These are phyloP conservation scores for Serendipita indica DNA, from an alignment of 768 basidiomycete genomes.

Conservation along the genomic window DNA sequence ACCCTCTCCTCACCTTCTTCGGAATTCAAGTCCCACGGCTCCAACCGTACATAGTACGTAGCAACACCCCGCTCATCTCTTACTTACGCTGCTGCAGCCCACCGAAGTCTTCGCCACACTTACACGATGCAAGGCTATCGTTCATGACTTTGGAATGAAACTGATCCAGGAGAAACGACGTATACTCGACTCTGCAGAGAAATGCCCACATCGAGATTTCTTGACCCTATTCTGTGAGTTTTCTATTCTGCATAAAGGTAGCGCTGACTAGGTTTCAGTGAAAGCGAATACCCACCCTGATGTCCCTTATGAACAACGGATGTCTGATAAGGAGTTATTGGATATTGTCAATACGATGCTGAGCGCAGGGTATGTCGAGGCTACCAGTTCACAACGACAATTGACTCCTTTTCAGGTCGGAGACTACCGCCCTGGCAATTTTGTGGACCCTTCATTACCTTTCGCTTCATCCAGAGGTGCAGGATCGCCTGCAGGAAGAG, in stretches of 20 bases:
- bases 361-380: constrained; percentile 46
- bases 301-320: constrained; percentile 48
- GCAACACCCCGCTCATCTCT: background rate
- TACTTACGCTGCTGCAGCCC: constrained; percentile 30
- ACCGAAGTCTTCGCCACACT: constrained; percentile 37
- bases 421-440: constrained; percentile 67
- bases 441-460: constrained; percentile 76
- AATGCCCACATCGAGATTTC: constrained; percentile 42
- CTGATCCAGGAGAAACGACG: constrained; percentile 68
- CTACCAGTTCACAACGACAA: background rate
- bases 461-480: constrained; percentile 48
- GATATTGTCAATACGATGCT: constrained; percentile 80
- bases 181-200: constrained; percentile 48
- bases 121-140: constrained; percentile 42
- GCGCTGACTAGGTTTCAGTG: constrained; percentile 35
- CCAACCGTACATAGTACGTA: background rate
- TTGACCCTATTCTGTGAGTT: constrained; percentile 59
- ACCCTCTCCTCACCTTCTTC: constrained; percentile 37
- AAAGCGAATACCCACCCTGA: constrained; percentile 69
- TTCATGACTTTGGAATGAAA: constrained; percentile 54
- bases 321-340: constrained; percentile 78
- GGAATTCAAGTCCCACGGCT: constrained; percentile 8
- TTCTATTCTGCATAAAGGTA: background rate
- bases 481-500: constrained; percentile 58
- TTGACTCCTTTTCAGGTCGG: constrained; percentile 32